Base-by-base conservation (phyloP, 352 stramenopile genomes). In the Albugo candida region DNA sequence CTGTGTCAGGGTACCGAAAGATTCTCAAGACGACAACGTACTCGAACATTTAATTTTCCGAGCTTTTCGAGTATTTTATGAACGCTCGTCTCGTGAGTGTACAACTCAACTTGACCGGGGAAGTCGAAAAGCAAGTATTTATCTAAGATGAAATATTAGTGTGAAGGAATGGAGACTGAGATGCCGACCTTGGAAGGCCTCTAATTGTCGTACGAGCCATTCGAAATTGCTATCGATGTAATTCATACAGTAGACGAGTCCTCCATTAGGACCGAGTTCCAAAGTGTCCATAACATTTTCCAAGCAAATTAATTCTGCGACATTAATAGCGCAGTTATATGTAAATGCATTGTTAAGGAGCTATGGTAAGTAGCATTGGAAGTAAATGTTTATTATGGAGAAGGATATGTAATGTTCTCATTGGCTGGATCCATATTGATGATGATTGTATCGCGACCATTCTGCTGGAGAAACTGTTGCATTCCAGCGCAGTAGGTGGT, bases 121-220 rank as follows among this genome's bases (percentile, higher is more conserved):
- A 97, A 98, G 74, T 99, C 96, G 36, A 99, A 93, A 13, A 99
- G 67, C 11, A 99, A 60, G 70, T 99, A 99, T 49, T 97, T 93
- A 59, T 94, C 87, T 61, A 83, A 67, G 10, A 14, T 11, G 39
- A 61, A 24, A 5, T 5, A 27, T 42, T n/a, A 18, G 17, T n/a
- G 34, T 24, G 5, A 39, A n/a, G 21, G 13, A 3, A 37, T 38
- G 20, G 16, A 48, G 43, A 18, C 8, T 48, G 43, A 19, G 46
- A 18, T 47, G 43, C 36, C 19, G 40, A 63, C 62, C 59, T 56
- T 70, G 57, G 34, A 84, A 54, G 38, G 43, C 40, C n/a, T 72
- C 69, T 51, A 95, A 95, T 14, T 80, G 71, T 20, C 97, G 88
- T 50, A 96, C 68, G 11, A 99, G 68, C 96, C 96, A 99, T 54